phyloP scores from a whole-genome alignment of 345 rosid genomes.

The Pistacia integerrima region DNA sequence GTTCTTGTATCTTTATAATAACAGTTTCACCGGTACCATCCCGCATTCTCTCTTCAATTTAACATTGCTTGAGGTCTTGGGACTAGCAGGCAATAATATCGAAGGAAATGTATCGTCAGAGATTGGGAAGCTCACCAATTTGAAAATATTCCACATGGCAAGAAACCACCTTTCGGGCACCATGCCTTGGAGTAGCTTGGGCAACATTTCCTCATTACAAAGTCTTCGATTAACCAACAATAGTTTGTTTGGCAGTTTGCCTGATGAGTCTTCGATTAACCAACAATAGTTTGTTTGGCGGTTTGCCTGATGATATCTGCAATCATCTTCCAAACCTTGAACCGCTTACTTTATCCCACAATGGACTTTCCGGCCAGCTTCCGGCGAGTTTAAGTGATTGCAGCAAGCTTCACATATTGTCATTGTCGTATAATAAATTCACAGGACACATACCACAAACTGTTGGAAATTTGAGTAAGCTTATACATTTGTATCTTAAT shows the following conservation, averaged over 20 bases:
- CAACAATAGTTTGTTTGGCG: neutral
- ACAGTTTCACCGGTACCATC: slow-evolving; percentile 5
- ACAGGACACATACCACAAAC: neutral
- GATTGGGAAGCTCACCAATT: neutral
- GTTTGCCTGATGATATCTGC: neutral
- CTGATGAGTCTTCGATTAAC: neutral
- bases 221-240: no score
- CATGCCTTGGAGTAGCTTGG: neutral
- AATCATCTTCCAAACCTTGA: neutral
- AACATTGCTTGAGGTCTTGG: neutral
- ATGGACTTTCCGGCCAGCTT: neutral
- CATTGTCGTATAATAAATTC: neutral
- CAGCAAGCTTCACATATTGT: neutral
- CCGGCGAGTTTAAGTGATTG: neutral
- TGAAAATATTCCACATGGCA: neutral
- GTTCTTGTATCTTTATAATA: neutral
- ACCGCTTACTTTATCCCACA: neutral
- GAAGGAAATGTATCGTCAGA: neutral
- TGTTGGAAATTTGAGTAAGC: neutral
- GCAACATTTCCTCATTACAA: slow-evolving; percentile 11
- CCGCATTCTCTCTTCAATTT: neutral
- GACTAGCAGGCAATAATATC: neutral
- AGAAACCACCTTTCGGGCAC: neutral
- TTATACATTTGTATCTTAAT: neutral
- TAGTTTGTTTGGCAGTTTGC: no score